Evolutionary conservation across 2,329 filamentous ascomycete species (phyloP), one percentile per base, ranked within the genome.

Genomic region (Cordyceps cateniannulata): DNA sequence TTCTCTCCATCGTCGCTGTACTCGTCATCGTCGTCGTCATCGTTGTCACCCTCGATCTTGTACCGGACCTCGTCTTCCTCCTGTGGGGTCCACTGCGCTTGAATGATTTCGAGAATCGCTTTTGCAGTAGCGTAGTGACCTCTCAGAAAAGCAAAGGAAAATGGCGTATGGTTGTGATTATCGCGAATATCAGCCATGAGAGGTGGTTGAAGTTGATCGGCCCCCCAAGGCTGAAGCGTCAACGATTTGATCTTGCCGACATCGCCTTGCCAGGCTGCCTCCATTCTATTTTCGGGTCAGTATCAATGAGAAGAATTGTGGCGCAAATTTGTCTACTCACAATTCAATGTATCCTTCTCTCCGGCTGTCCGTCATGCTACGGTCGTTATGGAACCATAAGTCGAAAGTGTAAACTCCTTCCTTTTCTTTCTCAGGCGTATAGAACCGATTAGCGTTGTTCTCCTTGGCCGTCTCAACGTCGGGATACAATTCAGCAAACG

Each of bases 261-360:
- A 65, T 95, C 83, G n/a, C 87, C 88, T 5, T 67, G 67, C 89
- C 89, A 95, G 5, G 85, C 85, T 40, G 89, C 89, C 68, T 93
- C 85, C 69, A 90, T 89, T 8, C 82, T 65, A 66, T 63, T 55
- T 32, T 29, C 14, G 27, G 18, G 22, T 57, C 25, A 57, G 44
- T n/a, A 52, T 38, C 14, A 18, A 10, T 18, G 25, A 24, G 59
- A 27, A 2, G 6, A 16, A 18, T 12, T 40, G 2, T 18, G 5
- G 5, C 5, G 12, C 9, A 20, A 14, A 29, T 22, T 5, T 20
- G 27, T 5, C 18, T 14, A 77, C 83, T 79, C 74, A 86, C 76
- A 93, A 72, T 63, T 82, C 75, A 6, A 88, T 63, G 63, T 92
- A 93, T 0, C 81, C 86, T 38, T 78, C 74, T 27, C 77, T 78